Evolutionary conservation across 2,329 filamentous ascomycete species (phyloP).

Genomic region (Cladophialophora immunda): DNA sequence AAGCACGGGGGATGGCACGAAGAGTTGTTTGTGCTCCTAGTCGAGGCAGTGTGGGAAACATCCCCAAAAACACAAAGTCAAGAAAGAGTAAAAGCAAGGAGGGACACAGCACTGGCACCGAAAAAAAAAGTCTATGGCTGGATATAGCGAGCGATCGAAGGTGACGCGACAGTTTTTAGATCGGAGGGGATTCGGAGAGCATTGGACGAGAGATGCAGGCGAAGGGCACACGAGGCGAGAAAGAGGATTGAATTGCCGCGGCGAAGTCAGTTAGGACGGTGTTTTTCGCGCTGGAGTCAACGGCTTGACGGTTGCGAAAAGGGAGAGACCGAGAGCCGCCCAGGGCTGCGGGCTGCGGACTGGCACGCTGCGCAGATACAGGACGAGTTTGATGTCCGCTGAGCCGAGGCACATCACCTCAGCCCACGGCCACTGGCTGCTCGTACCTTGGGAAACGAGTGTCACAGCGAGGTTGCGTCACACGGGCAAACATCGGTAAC

Average conservation of each 20-base stretch:
- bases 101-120: conserved; percentile 16
- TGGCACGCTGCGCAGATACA: too few species aligned
- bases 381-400: conserved; percentile 11
- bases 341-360: not conserved
- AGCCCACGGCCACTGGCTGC: not conserved
- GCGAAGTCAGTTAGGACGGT: conserved; percentile 21
- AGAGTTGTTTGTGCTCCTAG: conserved; percentile 35
- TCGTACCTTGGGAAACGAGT: not conserved
- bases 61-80: conserved; percentile 30
- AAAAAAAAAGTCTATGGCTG: conserved; percentile 23
- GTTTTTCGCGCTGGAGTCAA: not conserved
- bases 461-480: not conserved
- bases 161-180: conserved; percentile 32
- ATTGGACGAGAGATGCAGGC: conserved; percentile 16
- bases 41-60: conserved; percentile 39
- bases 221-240: conserved; percentile 14
- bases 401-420: conserved; percentile 25
- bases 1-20: conserved; percentile 32
- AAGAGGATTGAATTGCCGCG: conserved; percentile 18
- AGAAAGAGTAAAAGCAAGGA: conserved; percentile 18
- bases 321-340: conserved; percentile 5
- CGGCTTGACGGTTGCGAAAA: not conserved
- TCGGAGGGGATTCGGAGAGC: conserved; percentile 32
- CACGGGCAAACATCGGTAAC: conserved; percentile 20
- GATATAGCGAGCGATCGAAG: conserved; percentile 21